Conservation (phyloP, 331 rosid genomes). For the Telfairia occidentalis region DNA sequence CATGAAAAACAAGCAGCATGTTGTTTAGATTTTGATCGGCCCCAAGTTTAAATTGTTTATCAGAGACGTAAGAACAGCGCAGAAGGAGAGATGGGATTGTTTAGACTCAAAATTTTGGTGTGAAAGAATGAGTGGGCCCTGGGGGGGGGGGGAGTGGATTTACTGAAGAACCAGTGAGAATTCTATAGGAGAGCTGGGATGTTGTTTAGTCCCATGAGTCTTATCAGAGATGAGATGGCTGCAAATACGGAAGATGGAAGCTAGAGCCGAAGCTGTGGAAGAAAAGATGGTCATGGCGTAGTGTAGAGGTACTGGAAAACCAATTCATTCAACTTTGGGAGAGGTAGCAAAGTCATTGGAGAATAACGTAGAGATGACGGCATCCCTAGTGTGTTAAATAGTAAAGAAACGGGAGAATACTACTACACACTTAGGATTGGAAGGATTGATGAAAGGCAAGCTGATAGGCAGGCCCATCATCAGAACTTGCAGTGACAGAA, state of each 20-base stretch:
- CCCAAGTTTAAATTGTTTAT: not conserved
- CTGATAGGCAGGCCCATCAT: not conserved
- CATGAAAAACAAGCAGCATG: not conserved
- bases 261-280: not conserved
- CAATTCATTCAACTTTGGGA: not conserved
- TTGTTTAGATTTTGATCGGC: not conserved
- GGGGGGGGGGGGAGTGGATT: not conserved
- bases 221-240: constrained; percentile 4
- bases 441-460: not conserved
- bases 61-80: not conserved
- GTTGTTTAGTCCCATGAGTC: not conserved
- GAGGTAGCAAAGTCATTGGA: not conserved
- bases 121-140: not conserved
- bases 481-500: not conserved
- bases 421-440: not conserved
- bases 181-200: not conserved
- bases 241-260: not conserved
- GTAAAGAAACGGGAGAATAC: not conserved
- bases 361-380: not conserved
- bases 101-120: not conserved
- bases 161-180: not conserved
- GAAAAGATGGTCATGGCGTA: not conserved
- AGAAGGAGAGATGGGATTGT: not conserved
- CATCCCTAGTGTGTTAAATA: not conserved
- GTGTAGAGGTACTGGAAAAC: not conserved